phyloP scores from a whole-genome alignment of 2,329 filamentous ascomycete genomes.

The Beauveria rudraprayagi region DNA sequence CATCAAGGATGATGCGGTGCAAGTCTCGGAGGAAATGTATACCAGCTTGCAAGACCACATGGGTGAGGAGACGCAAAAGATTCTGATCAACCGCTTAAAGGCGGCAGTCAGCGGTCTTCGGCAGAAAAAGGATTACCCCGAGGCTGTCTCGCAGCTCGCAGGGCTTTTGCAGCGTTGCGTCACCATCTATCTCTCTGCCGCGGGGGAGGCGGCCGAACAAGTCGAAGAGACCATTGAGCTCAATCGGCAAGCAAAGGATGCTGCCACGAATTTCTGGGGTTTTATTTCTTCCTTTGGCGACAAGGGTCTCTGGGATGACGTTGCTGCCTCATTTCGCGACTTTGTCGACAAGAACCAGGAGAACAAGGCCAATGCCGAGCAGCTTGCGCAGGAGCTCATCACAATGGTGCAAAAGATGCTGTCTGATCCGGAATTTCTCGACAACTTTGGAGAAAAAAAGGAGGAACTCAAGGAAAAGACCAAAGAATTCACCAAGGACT shows the following conservation, averaged over 20 bases:
- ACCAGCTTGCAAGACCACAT: conserved; percentile 69
- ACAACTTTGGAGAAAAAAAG: conserved; percentile 55
- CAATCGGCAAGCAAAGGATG: conserved; percentile 67
- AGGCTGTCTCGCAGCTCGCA: conserved; percentile 74
- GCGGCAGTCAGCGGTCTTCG: conserved; percentile 66
- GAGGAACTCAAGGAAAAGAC: conserved; percentile 43
- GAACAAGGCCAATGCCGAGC: conserved; percentile 75
- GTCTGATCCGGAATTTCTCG: conserved; percentile 79
- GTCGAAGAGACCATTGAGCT: conserved; percentile 63
- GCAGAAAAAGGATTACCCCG: conserved; percentile 71
- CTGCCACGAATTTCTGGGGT: conserved; percentile 71
- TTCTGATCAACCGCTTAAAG: conserved; percentile 68
- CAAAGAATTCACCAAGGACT: conserved; percentile 58
- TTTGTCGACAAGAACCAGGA: conserved; percentile 62
- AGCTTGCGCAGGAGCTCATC: conserved; percentile 64
- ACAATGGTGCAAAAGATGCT: conserved; percentile 72
- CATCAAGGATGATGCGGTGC: conserved; percentile 44
- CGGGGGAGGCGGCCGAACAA: conserved; percentile 56
- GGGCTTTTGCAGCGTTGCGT: conserved; percentile 72
- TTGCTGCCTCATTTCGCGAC: conserved; percentile 59
- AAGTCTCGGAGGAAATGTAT: conserved; percentile 50
- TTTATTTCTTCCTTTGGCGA: conserved; percentile 76
- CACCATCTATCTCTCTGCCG: conserved; percentile 64
- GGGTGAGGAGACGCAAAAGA: conserved; percentile 61
- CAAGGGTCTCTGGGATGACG: conserved; percentile 62